phyloP scores from a whole-genome alignment of 83 land plant genomes.

The Isoetes engelmannii region DNA sequence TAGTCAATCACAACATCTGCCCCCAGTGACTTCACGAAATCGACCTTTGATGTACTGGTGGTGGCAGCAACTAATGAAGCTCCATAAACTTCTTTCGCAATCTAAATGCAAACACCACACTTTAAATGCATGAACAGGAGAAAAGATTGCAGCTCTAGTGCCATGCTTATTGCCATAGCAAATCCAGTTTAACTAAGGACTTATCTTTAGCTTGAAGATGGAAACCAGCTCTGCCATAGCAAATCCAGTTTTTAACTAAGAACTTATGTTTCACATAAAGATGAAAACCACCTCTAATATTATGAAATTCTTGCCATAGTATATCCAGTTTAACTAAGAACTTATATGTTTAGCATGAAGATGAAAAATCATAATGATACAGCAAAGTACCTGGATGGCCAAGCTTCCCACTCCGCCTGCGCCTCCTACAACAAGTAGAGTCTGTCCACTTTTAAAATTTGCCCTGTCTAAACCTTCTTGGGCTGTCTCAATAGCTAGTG shows the following conservation, averaged over 20 bases:
- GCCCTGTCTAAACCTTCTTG: constrained; percentile 70
- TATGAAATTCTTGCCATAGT: too few relatives aligned
- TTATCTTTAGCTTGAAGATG: too few relatives aligned
- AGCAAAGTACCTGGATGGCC: constrained; percentile 61
- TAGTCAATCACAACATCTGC: constrained; percentile 75
- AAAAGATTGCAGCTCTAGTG: too few relatives aligned
- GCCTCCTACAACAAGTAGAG: constrained; percentile 75
- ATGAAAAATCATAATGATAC: neutral
- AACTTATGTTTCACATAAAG: too few relatives aligned
- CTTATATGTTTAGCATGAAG: neutral
- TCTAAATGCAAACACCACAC: constrained; percentile 24
- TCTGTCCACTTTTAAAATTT: constrained; percentile 65
- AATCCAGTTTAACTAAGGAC: too few relatives aligned
- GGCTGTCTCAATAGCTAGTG: constrained; percentile 81
- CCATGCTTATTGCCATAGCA: too few relatives aligned
- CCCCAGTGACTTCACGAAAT: constrained; percentile 62
- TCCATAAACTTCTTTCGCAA: constrained; percentile 76
- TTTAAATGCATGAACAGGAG: too few relatives aligned
- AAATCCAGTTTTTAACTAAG: too few relatives aligned
- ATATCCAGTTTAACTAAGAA: neutral
- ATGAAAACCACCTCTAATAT: too few relatives aligned
- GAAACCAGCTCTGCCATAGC: too few relatives aligned
- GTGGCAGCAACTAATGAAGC: constrained; percentile 77
- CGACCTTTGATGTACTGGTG: constrained; percentile 68
- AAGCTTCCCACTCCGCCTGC: constrained; percentile 90